These are phyloP conservation scores for Podospora conica DNA, from an alignment of 495 filamentous ascomycete species.

Conservation along the genomic window DNA sequence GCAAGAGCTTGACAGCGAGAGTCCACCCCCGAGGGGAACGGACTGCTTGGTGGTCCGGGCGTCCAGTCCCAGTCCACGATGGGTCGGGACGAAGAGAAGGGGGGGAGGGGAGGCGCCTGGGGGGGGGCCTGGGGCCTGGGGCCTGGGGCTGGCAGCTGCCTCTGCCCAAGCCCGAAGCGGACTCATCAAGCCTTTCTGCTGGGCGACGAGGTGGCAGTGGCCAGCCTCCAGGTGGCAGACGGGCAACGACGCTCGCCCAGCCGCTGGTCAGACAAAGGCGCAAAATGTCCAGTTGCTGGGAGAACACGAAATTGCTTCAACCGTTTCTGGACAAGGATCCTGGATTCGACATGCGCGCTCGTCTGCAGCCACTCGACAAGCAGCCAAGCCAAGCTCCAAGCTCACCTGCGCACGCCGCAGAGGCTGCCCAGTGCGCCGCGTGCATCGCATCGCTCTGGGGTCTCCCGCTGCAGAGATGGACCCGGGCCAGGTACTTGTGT, in stretches of 20 bases:
- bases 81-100: neutral
- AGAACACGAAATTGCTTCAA: constrained; percentile 32
- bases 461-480: constrained; percentile 6
- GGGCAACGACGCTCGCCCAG: too few species aligned
- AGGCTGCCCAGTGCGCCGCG: constrained; percentile 21
- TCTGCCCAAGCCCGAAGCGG: neutral
- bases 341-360: constrained; percentile 22
- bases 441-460: constrained; percentile 20
- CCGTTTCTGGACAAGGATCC: constrained; percentile 32
- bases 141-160: neutral
- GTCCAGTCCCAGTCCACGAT: neutral
- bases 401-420: constrained; percentile 10
- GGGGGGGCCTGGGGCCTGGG: neutral
- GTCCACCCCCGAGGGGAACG: constrained; percentile 14
- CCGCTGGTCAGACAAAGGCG: constrained; percentile 19
- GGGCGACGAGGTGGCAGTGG: neutral
- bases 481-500: constrained; percentile 13
- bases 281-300: constrained; percentile 23
- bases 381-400: constrained; percentile 5
- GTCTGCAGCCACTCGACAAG: constrained; percentile 26
- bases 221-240: neutral
- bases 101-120: neutral
- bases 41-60: constrained; percentile 17
- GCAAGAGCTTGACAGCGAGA: constrained; percentile 4
- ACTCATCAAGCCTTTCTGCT: neutral